Base-by-base conservation (phyloP, 768 basidiomycete species). In the Tubosaeta sp. region DNA sequence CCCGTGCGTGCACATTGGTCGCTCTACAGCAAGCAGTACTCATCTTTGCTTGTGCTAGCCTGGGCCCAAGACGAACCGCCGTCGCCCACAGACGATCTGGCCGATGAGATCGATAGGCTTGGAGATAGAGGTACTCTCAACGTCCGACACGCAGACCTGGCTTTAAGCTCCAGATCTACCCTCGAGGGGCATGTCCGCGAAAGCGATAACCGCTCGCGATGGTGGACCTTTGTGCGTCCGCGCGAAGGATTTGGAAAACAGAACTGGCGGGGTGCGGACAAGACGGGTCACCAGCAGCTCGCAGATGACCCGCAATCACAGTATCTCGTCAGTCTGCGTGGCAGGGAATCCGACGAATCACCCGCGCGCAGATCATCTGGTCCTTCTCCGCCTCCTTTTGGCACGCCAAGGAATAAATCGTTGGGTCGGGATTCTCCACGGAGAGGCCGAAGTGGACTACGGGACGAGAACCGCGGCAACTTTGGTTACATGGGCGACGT, bases 61-160 rank as follows among this genome's bases (percentile, higher is more conserved):
- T 92, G 89, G 89, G 90, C 89, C 5, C 76, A 80, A 59, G 85
- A 91, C 64, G 90, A 92, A 63, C 88, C 88, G 5, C 86, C 87
- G 5, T 89, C 88, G 0, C 86, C 88, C 1, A 78, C 72, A 4
- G 76, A 77, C 41, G 76, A 77, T 41, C 59, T 66, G 31, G 63
- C 63, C 39, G 77, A 82, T 44, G 75, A 74, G 29, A 58, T 61
- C 6, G 62, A 57, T 33, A 60, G 59, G 54, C 61, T 64, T 67
- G 57, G 56, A 44, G 58, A 64, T 19, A 59, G 64, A 52, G 70
- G 65, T 41, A 60, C 64, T 34, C 59, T 70, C 50, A 74, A 76
- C 32, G 63, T 73, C 35, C 76, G 75, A 13, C 74, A 77, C 14
- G 78, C 77, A 33, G 84, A 83, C 63, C 70, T 73, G 52, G 76